phyloP scores from a whole-genome alignment of 352 stramenopile species.

The Globisporangium polare region DNA sequence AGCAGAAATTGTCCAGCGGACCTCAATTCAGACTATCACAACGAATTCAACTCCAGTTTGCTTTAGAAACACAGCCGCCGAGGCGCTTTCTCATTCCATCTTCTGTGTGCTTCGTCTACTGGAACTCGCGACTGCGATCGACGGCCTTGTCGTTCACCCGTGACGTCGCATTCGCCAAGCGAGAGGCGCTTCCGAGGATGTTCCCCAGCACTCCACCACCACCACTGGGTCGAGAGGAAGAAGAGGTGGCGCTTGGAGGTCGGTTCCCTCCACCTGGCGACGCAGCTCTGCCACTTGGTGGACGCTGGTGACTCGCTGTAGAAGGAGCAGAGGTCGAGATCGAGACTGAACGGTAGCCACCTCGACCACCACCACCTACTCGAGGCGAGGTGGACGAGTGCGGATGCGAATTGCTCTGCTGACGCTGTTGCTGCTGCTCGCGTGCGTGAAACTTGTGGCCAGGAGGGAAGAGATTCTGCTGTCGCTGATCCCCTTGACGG shows the following conservation, averaged over 20 bases:
- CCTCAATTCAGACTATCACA: background rate
- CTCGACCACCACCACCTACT: background rate
- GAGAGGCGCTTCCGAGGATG: conserved; percentile 65
- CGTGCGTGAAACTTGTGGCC: conserved; percentile 8
- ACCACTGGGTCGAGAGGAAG: conserved; percentile 3
- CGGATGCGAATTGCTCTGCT: background rate
- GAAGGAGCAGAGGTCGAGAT: background rate
- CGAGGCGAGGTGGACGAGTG: background rate
- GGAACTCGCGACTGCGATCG: conserved; percentile 37
- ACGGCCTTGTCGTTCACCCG: conserved; percentile 52
- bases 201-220: conserved; percentile 42
- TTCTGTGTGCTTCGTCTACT: background rate
- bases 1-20: background rate
- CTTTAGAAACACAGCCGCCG: background rate
- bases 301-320: conserved; percentile 9
- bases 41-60: background rate
- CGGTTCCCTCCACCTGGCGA: background rate
- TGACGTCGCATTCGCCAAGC: conserved; percentile 60
- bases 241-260: conserved; percentile 12
- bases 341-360: conserved; percentile 8
- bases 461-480: conserved; percentile 5
- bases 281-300: conserved; percentile 1
- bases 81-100: background rate
- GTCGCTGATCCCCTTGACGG: background rate
- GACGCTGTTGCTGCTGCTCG: conserved; percentile 1